These are phyloP conservation scores for Penicillium brevicompactum DNA, from an alignment of 2,329 filamentous ascomycete species.

Conservation along the genomic window DNA sequence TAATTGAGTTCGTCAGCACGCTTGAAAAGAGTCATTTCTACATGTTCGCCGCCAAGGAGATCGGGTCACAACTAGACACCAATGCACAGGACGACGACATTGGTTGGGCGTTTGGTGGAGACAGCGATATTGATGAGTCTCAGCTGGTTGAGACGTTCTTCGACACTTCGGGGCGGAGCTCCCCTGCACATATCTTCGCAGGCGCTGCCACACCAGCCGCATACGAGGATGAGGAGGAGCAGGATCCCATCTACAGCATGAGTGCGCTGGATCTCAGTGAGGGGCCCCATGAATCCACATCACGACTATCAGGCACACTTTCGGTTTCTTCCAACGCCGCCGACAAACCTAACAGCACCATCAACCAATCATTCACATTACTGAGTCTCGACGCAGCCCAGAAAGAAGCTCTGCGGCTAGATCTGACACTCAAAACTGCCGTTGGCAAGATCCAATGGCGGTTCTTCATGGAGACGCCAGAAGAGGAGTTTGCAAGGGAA, in stretches of 20 bases:
- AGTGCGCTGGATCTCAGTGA: constrained; percentile 43
- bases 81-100: constrained; percentile 87
- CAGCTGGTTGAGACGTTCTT: constrained; percentile 46
- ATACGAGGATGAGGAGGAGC: constrained; percentile 34
- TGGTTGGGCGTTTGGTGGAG: constrained; percentile 78
- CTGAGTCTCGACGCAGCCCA: constrained; percentile 70
- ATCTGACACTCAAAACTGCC: constrained; percentile 67
- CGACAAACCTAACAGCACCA: constrained; percentile 41
- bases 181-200: constrained; percentile 37
- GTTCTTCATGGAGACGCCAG: constrained; percentile 81
- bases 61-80: constrained; percentile 73
- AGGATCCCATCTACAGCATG: constrained; percentile 42
- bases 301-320: constrained; percentile 40
- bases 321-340: constrained; percentile 42
- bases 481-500: constrained; percentile 85
- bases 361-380: constrained; percentile 47
- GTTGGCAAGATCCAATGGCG: constrained; percentile 88
- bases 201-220: constrained; percentile 18
- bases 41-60: constrained; percentile 80
- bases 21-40: constrained; percentile 81
- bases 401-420: constrained; percentile 71
- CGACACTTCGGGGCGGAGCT: constrained; percentile 44
- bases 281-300: constrained; percentile 39
- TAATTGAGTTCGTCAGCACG: constrained; percentile 74
- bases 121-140: constrained; percentile 59